phyloP scores from a whole-genome alignment of 2,329 filamentous ascomycete species.

The Periglandula ipomoeae region DNA sequence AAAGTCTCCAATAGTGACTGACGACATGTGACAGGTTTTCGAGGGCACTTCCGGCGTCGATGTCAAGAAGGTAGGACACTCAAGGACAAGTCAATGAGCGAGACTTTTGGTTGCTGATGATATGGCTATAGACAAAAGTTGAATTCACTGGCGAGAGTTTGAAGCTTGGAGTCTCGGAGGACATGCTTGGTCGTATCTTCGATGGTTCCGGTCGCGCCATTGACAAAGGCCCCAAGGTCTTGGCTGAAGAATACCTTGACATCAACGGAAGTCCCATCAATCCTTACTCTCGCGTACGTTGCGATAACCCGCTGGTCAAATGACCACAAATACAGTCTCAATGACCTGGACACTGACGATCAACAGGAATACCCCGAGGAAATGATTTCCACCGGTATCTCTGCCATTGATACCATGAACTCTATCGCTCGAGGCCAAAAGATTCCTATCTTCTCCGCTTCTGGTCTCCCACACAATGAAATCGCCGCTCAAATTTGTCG shows the following conservation, averaged over 20 bases:
- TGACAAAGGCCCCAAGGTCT: slow-evolving; percentile 96
- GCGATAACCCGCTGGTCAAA: not conserved
- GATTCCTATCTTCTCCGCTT: slow-evolving; percentile 98
- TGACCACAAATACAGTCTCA: not conserved
- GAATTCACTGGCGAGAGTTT: slow-evolving; percentile 95
- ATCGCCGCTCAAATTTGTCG: slow-evolving; percentile 98
- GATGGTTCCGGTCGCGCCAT: slow-evolving; percentile 96
- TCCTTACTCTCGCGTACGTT: slow-evolving; percentile 78
- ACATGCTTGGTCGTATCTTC: slow-evolving; percentile 98
- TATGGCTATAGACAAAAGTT: slow-evolving; percentile 66
- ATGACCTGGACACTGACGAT: slow-evolving; percentile 11
- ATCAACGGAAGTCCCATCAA: slow-evolving; percentile 99
- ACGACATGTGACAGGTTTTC: slow-evolving; percentile 60
- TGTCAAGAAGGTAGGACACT: slow-evolving; percentile 78
- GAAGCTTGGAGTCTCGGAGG: slow-evolving; percentile 97
- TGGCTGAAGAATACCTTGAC: slow-evolving; percentile 96
- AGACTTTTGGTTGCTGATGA: slow-evolving; percentile 16
- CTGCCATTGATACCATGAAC: slow-evolving; percentile 97
- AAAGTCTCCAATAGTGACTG: slow-evolving; percentile 11
- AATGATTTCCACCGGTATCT: slow-evolving; percentile 99
- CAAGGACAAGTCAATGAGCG: not conserved
- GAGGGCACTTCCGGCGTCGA: slow-evolving; percentile 96
- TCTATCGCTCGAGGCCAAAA: slow-evolving; percentile 97
- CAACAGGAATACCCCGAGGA: slow-evolving; percentile 91
- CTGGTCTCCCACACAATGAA: slow-evolving; percentile 98